A percentile compares a stretch with the other conserved stretches of the same genome.
Evolutionary conservation across 257 asterid species (phyloP).

Genomic region (Primulina eburnea): DNA sequence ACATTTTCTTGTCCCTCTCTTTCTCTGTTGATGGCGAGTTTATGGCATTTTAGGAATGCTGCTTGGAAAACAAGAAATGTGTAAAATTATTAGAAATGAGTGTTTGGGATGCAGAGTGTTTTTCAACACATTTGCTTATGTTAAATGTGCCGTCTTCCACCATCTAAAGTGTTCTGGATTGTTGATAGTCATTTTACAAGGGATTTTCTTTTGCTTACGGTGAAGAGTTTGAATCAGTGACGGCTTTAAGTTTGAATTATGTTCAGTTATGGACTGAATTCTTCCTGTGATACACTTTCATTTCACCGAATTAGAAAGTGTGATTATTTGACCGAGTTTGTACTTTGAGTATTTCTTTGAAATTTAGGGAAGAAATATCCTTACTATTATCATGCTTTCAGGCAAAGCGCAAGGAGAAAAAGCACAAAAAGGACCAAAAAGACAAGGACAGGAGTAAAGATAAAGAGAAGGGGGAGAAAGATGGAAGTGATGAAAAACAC

Average conservation of each 20-base stretch:
- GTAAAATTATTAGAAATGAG: neutral
- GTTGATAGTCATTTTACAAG: neutral
- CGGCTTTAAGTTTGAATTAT: neutral
- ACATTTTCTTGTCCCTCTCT: neutral
- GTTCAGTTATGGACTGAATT: neutral
- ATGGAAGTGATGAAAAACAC: conserved; percentile 51
- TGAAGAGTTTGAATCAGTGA: neutral
- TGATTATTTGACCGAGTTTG: neutral
- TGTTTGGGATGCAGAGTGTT: neutral
- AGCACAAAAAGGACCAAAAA: conserved; percentile 66
- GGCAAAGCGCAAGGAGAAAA: conserved; percentile 67
- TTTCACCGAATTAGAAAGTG: neutral
- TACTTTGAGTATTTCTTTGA: neutral
- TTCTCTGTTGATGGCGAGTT: neutral
- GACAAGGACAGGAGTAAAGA: conserved; percentile 62
- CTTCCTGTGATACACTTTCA: neutral
- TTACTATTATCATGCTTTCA: conserved; percentile 32
- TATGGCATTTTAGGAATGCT: neutral
- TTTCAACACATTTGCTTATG: neutral
- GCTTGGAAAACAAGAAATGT: neutral
- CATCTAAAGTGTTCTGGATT: neutral
- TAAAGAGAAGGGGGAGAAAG: conserved; percentile 57
- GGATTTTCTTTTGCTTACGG: conserved; percentile 5
- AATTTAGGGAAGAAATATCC: conserved; percentile 12
- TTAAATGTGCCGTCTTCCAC: neutral